These are phyloP conservation scores for Panellus pusillus DNA, from an alignment of 768 basidiomycete genomes.

Conservation along the genomic window DNA sequence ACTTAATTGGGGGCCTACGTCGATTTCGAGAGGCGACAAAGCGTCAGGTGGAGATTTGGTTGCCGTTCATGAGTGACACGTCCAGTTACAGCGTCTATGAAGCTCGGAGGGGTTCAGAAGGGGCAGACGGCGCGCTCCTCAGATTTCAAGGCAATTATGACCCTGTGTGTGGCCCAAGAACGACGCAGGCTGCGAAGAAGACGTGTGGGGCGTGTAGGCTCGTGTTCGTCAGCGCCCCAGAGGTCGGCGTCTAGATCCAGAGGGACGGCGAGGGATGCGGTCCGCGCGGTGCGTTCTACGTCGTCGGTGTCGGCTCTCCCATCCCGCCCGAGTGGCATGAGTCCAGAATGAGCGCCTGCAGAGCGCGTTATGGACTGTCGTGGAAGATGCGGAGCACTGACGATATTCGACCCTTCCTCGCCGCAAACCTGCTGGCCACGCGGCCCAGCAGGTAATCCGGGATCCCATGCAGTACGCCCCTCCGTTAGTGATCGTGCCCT, in stretches of 20 bases:
- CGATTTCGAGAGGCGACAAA: too few species aligned
- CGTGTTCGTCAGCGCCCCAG: neutral
- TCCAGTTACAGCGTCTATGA: too few species aligned
- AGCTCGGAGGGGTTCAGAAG: neutral
- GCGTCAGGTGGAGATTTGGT: too few species aligned
- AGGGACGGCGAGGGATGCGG: neutral
- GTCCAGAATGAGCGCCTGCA: neutral
- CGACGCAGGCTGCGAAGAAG: slow-evolving; percentile 5
- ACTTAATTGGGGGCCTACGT: too few species aligned
- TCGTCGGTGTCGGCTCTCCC: neutral
- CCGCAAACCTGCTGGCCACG: neutral
- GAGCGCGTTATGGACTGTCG: neutral
- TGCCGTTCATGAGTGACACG: too few species aligned
- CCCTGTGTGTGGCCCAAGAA: too few species aligned
- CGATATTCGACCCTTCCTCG: slow-evolving; percentile 6
- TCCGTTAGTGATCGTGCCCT: neutral
- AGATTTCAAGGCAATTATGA: too few species aligned
- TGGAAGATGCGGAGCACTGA: neutral
- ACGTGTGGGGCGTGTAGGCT: neutral
- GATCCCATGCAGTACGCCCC: slow-evolving; percentile 4
- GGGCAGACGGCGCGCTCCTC: too few species aligned
- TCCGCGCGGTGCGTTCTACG: neutral
- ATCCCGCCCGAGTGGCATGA: slow-evolving; percentile 6
- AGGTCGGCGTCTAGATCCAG: neutral
- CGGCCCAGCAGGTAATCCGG: slow-evolving; percentile 6